phyloP scores from a whole-genome alignment of 2,329 filamentous ascomycete species.

The Talaromyces amestolkiae region DNA sequence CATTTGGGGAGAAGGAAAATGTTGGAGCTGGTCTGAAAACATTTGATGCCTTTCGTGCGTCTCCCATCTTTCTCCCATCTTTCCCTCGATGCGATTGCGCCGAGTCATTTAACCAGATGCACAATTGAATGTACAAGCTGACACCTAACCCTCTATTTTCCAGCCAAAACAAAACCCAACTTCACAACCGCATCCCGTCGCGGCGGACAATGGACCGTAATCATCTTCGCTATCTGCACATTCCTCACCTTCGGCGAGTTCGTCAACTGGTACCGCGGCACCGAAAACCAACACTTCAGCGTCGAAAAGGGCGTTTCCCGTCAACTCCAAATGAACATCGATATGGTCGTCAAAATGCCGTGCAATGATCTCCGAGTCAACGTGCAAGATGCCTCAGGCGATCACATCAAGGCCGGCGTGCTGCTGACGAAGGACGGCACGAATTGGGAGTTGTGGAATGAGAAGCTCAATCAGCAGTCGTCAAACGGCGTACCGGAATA shows the following conservation, averaged over 20 bases:
- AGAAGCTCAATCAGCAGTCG: conserved; percentile 61
- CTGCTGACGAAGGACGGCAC: conserved; percentile 74
- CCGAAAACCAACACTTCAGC: conserved; percentile 83
- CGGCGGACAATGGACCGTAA: conserved; percentile 91
- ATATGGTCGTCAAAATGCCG: conserved; percentile 85
- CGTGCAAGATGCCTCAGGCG: conserved; percentile 91
- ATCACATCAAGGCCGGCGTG: conserved; percentile 79
- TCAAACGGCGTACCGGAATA: conserved; percentile 57
- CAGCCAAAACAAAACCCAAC: conserved; percentile 95
- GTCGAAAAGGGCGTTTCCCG: conserved; percentile 90
- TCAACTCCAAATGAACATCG: conserved; percentile 88
- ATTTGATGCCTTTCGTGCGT: conserved; percentile 95
- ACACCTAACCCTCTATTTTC: not conserved
- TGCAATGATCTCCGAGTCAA: conserved; percentile 91
- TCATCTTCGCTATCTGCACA: conserved; percentile 71
- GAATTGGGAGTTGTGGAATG: conserved; percentile 77
- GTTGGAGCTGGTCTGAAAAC: conserved; percentile 63
- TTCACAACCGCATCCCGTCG: conserved; percentile 81
- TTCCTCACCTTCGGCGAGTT: conserved; percentile 77
- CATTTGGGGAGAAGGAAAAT: conserved; percentile 70
- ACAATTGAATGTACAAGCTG: not conserved
- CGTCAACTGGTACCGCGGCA: conserved; percentile 76
- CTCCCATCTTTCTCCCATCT: conserved; percentile 23
- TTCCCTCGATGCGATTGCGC: not conserved
- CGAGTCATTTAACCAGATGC: not conserved